Percentiles rank a stretch among this genome's conserved stretches.
Evolutionary conservation across 1,284 basidiomycete species (phyloP).

Genomic region (Boletus smithii): DNA sequence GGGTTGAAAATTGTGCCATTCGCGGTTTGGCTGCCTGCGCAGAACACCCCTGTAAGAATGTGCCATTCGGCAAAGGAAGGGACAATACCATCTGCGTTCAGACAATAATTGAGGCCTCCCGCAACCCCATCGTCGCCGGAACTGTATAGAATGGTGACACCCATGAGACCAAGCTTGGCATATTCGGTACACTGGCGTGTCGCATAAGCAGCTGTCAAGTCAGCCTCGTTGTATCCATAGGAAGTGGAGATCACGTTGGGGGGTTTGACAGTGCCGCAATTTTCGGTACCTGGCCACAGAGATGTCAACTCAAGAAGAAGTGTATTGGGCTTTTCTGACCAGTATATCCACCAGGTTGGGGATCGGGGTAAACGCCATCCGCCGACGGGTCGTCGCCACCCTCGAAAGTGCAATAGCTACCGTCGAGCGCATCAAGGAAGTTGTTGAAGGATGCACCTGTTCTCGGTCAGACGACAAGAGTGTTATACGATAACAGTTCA

Average conservation of each 20-base stretch:
- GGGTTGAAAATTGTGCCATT: slow-evolving; percentile 48
- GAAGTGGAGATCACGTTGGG: slow-evolving; percentile 57
- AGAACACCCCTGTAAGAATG: neutral
- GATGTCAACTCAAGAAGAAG: slow-evolving; percentile 2
- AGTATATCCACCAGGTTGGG: slow-evolving; percentile 41
- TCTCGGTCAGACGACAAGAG: neutral
- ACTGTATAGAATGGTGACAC: slow-evolving; percentile 48
- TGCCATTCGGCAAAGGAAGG: neutral
- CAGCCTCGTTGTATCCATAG: slow-evolving; percentile 48
- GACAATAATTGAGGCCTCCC: slow-evolving; percentile 38
- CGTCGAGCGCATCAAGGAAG: slow-evolving; percentile 47
- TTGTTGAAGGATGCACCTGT: slow-evolving; percentile 45
- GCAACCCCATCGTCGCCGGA: slow-evolving; percentile 55
- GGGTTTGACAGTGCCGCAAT: slow-evolving; percentile 50
- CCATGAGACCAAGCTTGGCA: slow-evolving; percentile 47
- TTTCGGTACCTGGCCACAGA: slow-evolving; percentile 30
- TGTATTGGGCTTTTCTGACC: slow-evolving; percentile 9
- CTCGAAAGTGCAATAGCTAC: slow-evolving; percentile 55
- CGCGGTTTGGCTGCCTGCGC: slow-evolving; percentile 7
- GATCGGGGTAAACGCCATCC: slow-evolving; percentile 55
- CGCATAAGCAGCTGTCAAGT: slow-evolving; percentile 44
- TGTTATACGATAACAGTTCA: slow-evolving; percentile 1
- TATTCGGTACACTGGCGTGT: slow-evolving; percentile 57
- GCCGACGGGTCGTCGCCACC: slow-evolving; percentile 54
- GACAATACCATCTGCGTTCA: slow-evolving; percentile 39